Base-by-base conservation (phyloP, 2,329 filamentous ascomycete species). In the Thelonectria rubi region DNA sequence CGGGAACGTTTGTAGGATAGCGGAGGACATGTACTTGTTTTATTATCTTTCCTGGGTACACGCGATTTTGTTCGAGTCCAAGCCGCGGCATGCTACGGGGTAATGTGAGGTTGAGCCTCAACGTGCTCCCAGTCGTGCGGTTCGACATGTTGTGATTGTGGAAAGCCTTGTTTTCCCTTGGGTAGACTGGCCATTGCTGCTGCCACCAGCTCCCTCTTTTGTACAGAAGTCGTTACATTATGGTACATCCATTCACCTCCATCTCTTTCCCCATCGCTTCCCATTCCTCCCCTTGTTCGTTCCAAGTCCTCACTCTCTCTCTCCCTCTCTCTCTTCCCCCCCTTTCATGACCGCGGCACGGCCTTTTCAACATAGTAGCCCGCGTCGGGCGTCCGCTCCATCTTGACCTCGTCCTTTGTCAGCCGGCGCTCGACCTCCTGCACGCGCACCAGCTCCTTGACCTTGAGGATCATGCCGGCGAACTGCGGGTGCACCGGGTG, bases 401-500 rank as follows among this genome's bases (percentile, higher is more conserved):
- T 86, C 79, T 88, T 88, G 73, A 97, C 84, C 81, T 97, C 86
- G 58, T 80, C 78, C 74, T 87, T 86, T 8, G 83, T 89, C 78
- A 92, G 75, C 32, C 84, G 77, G 64, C 79, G 76, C 34, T 89
- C 87, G 46, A 96, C 92, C 80, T 97, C 93, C 68, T 88, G 82
- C 37, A 97, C 93, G 55, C 87, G 84, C 47, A 97, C 92, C 65
- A 97, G 82, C 80, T 97, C 94, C 82, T 97, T 97, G 71, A 97
- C 93, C 78, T 91, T 90, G 84, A 97, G 90, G 73, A 97, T 92
- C 82, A 96, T 93, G 75, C 94, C 94, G 10, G 94, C 94, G 64
- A 92, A 88, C 69, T 93, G 88, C 43, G 89, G 87, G 64, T 86
- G 86, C 64, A 97, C 93, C 39, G 92, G 91, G 78, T 97, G 91